Evolutionary conservation across 345 rosid genomes (phyloP), one percentile per base, ranked within the genome.

Genomic region (Noccaea bulbosa): DNA sequence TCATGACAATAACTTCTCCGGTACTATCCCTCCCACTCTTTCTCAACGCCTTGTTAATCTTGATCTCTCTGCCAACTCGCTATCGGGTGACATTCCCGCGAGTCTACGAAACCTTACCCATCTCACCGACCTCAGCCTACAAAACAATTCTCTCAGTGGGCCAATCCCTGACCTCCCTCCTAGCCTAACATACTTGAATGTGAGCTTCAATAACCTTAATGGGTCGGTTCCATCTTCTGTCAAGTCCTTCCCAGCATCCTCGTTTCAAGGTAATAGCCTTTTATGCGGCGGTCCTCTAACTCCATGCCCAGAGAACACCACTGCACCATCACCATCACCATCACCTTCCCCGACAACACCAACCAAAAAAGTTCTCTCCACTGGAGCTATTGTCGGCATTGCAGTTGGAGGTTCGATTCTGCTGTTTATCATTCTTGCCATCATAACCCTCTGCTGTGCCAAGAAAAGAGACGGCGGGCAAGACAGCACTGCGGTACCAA

Each of bases 1-100:
- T 73, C 97, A 94, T 49, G 70, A 77, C 40, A 94, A 94, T 84
- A 86, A 86, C 79, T 81, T 94, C 63, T 89, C 99, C 9, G 93
- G 96, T 9, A 51, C 70, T 30, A 83, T 94, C 37, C 96, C 97
- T 38, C 75, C 83, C 5, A 62, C 77, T 10, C 77, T 85, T 49
- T 79, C 97, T 33, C 72, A 62, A 4, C 80, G 78, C 67, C 85
- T 91, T 69, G 57, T 62, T 40, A 82, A 80, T 58, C 83, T 91
- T 55, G 97, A 91, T 78, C 86, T 94, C 57, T 91, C 97, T 56
- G 78, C 77, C 77, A 94, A 94, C 78, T 81, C 83, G 61, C 76
- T 94, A 11, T 53, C 87, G 0, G 97, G 97, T 15, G 76, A 24
- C 55, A 86, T 94, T 72, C 96, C 97, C 6, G 7, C 64, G 3